These are phyloP conservation scores for Coemansia sp. DNA, from an alignment of 192 early-diverging fungal species.

Conservation along the genomic window DNA sequence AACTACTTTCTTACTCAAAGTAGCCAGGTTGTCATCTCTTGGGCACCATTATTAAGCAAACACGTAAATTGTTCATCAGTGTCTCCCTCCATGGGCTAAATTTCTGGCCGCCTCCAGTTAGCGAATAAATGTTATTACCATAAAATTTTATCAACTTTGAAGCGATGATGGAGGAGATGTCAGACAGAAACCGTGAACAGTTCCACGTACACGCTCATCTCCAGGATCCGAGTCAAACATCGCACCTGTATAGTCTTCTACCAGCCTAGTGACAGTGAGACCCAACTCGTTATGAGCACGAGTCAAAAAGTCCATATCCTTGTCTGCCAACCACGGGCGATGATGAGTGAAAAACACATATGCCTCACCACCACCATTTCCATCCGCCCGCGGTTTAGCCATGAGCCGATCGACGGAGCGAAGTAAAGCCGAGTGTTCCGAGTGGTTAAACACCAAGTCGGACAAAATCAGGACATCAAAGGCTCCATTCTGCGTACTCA, in stretches of 20 bases:
- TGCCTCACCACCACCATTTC: constrained; percentile 54
- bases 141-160: background rate
- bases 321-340: constrained; percentile 73
- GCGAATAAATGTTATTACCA: background rate
- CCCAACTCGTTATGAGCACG: constrained; percentile 67
- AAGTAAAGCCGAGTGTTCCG: constrained; percentile 77
- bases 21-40: too few relatives aligned
- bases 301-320: constrained; percentile 84
- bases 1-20: too few relatives aligned
- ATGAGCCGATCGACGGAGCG: constrained; percentile 66
- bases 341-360: constrained; percentile 86
- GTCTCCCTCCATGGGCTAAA: background rate
- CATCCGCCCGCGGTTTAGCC: constrained; percentile 30
- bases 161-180: background rate
- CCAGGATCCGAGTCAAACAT: constrained; percentile 93
- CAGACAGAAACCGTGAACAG: constrained; percentile 78
- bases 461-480: constrained; percentile 85
- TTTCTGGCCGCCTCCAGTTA: background rate
- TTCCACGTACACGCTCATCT: constrained; percentile 71
- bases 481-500: constrained; percentile 7
- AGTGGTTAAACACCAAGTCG: constrained; percentile 89
- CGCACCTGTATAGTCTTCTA: constrained; percentile 66
- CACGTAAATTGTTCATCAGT: background rate
- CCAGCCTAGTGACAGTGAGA: constrained; percentile 69
- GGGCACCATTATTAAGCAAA: too few relatives aligned